Evolutionary conservation across 2,329 filamentous ascomycete genomes (phyloP), one percentile per base, ranked within the genome.

Genomic region (Zymoseptoria pseudotritici): DNA sequence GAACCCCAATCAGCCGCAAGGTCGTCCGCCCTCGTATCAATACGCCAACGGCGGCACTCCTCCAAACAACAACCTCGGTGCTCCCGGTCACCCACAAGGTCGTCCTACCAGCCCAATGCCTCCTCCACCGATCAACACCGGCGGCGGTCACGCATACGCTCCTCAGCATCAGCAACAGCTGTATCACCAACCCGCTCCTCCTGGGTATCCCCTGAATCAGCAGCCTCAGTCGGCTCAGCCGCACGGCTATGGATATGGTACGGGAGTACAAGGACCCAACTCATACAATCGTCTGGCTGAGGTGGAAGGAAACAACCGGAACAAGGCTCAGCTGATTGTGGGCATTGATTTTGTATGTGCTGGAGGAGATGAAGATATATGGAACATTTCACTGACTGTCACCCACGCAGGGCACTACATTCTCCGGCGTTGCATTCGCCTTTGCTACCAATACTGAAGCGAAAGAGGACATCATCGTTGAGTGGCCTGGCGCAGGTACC

Each of bases 401-500:
- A 24, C 42, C 24, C 17, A 57, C 46, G 60, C 70, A 96, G 91
- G 91, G 94, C 66, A 99, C 94, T 19, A 99, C 94, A 4, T 99
- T 97, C 75, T 97, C 94, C 2, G 94, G 94, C 74, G 93, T 97
- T 64, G 92, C 92, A 31, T 99, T 97, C 74, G 87, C 87, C 51
- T 90, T 90, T 77, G 92, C 92, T 63, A 97, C 93, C 61, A 97
- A 97, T 78, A 96, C 93, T 68, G 92, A 97, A 76, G 91, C 92
- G 62, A 95, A 96, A 75, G 94, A 97, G 77, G 93, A 97, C 75
- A 97, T 97, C 70, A 99, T 99, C 70, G 95, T 93, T 64, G 94
- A 99, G 78, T 99, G 94, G 94, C 94, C 94, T 24, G 94, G 94
- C 68, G 92, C 94, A 42, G 94, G 94, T 67, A 97, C 94, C 59